phyloP scores from a whole-genome alignment of 179 eudicot genomes.

The Beta macrorhiza region DNA sequence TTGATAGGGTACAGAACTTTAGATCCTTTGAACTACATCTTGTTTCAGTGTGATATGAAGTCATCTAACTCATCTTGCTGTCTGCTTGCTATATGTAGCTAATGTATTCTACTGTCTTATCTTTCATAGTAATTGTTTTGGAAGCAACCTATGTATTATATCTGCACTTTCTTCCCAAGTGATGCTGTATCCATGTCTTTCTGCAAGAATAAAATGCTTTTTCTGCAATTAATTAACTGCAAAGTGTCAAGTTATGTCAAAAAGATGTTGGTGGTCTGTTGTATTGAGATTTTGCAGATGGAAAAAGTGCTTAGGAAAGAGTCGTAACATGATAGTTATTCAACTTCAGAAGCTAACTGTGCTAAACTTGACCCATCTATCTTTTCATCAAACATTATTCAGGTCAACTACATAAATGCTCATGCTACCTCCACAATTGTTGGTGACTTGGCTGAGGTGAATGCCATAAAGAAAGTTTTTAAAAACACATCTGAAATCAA shows the following conservation, averaged over 20 bases:
- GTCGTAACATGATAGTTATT: neutral
- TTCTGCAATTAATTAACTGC: neutral
- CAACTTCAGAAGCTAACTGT: neutral
- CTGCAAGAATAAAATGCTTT: neutral
- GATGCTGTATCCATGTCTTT: neutral
- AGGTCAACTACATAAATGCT: conserved; percentile 96
- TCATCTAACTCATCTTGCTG: neutral
- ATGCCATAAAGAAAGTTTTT: conserved; percentile 89
- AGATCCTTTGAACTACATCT: neutral
- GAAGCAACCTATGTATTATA: neutral
- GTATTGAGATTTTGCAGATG: neutral
- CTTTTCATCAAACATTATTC: conserved; percentile 16
- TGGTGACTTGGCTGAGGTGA: conserved; percentile 94
- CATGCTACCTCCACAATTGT: conserved; percentile 93
- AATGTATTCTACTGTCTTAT: neutral
- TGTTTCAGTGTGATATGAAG: neutral
- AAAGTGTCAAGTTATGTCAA: neutral
- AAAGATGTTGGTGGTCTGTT: conserved; percentile 1
- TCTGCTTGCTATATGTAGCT: neutral
- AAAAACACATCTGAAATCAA: conserved; percentile 79
- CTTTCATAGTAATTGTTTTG: neutral
- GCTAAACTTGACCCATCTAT: neutral
- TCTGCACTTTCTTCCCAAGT: neutral
- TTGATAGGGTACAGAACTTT: neutral
- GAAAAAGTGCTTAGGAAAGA: neutral